Conservation (phyloP, 306 rosid genomes). For the Cyamopsis tetragonoloba region DNA sequence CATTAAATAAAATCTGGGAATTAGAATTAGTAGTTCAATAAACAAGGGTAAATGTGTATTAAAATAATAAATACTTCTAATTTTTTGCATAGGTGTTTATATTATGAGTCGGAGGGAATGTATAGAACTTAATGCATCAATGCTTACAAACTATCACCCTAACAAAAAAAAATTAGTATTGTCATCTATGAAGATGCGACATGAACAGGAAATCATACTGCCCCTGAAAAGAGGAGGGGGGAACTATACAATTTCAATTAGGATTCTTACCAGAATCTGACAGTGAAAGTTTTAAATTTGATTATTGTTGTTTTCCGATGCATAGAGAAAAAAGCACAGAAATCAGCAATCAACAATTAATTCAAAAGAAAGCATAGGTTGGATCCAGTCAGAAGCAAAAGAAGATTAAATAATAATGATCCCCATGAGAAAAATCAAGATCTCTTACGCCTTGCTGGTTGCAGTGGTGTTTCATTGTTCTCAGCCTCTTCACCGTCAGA, state of each 20-base stretch:
- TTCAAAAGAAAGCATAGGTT: background rate
- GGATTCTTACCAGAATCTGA: background rate
- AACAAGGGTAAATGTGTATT: no score
- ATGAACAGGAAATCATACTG: background rate
- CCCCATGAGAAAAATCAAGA: background rate
- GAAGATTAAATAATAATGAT: background rate
- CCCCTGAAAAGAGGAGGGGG: background rate
- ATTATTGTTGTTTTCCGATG: slow-evolving; percentile 8
- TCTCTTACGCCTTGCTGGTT: no score
- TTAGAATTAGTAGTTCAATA: no score
- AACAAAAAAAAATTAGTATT: background rate
- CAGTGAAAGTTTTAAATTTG: background rate
- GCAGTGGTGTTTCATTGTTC: no score
- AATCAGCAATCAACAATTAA: background rate
- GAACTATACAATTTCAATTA: background rate
- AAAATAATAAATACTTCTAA: no score
- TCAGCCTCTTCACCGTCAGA: no score
- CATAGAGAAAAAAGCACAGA: slow-evolving; percentile 6
- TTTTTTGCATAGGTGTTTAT: no score
- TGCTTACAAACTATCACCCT: slow-evolving; percentile 14
- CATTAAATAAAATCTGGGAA: no score
- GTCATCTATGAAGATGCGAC: background rate
- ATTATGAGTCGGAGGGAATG: no score
- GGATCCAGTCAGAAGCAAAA: background rate
- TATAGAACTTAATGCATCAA: background rate